Evolutionary conservation across 345 rosid species (phyloP), one percentile per base, ranked within the genome.

Genomic region (Pugionium cornutum): DNA sequence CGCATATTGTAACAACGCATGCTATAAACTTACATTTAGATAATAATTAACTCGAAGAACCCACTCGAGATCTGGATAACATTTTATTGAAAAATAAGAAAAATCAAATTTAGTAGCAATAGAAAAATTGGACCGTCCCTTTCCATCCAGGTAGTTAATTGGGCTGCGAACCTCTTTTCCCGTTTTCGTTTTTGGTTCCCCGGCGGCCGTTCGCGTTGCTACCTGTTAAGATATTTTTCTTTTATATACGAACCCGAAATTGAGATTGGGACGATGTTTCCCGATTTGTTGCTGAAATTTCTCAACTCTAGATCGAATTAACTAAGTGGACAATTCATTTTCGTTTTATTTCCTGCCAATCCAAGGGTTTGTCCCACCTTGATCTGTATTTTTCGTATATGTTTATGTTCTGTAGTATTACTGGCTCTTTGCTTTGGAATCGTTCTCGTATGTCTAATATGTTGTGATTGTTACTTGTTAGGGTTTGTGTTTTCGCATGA

Each of bases 141-240:
- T 54, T 45, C 37, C 53, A 54, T 18, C 28, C 2, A 55, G 35
- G 47, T 35, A 35, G 30, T 27, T 62, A 53, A 52, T 52, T 31
- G 39, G 59, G 18, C 26, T 49, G 59, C 29, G 28, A 66, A 54
- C 62, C 40, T 47, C 36, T 62, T 64, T 30, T 6, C 48, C 48
- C 48, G 53, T 60, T 36, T 35, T 28, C 53, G 27, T 7, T 53
- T 34, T 28, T 4, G 10, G 46, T 58, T 60, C 67, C 52, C 27
- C 53, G 45, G 61, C 67, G 74, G 25, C 67, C 49, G 68, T 62
- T 70, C 68, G 55, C 53, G 42, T 67, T 42, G 42, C 64, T 58
- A 46, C 67, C 50, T 49, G 33, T 10, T 9, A 5, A 52, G 36
- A 59, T 32, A 33, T 50, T 4, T 25, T 10, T 5, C 4, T 31